Percentiles rank a stretch among this genome's conserved stretches.
Conservation (phyloP, 176 grass and related monocot species). For the Neostapfia colusana region DNA sequence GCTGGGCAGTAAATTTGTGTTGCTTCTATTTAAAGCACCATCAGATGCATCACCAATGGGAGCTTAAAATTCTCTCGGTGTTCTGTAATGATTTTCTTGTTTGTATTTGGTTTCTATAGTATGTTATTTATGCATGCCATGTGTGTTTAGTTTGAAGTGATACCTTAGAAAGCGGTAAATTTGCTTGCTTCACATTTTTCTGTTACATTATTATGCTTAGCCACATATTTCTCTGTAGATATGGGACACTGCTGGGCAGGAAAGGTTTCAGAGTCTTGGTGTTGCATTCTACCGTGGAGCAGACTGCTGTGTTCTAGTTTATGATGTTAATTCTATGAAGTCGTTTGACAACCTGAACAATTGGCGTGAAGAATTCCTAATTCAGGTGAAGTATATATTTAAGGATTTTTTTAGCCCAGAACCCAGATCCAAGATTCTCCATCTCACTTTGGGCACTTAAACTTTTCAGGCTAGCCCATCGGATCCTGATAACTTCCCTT, state of each 20-base stretch:
- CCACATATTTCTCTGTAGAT: slow-evolving; percentile 47
- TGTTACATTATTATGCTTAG: slow-evolving; percentile 1
- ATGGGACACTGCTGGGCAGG: slow-evolving; percentile 92
- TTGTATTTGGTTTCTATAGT: background rate
- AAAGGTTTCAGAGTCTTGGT: slow-evolving; percentile 89
- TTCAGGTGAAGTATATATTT: slow-evolving; percentile 58
- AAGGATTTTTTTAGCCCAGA: background rate
- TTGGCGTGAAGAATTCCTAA: slow-evolving; percentile 87
- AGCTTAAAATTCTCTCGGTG: background rate
- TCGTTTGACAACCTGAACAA: slow-evolving; percentile 87
- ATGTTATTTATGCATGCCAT: background rate
- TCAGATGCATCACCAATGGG: background rate
- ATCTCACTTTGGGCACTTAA: slow-evolving; percentile 25
- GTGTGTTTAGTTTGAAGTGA: background rate
- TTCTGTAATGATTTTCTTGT: background rate
- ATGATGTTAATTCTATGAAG: slow-evolving; percentile 82
- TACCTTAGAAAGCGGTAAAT: background rate
- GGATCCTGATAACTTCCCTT: slow-evolving; percentile 86
- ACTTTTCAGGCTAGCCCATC: slow-evolving; percentile 70
- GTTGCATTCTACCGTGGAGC: slow-evolving; percentile 91
- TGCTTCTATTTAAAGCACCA: slow-evolving; percentile 54
- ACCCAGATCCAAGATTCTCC: background rate
- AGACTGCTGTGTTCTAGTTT: slow-evolving; percentile 87
- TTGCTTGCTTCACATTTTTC: background rate
- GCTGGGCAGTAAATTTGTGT: slow-evolving; percentile 87